Conservation (phyloP, 495 filamentous ascomycete genomes). For the Aspergillus heteromorphus region DNA sequence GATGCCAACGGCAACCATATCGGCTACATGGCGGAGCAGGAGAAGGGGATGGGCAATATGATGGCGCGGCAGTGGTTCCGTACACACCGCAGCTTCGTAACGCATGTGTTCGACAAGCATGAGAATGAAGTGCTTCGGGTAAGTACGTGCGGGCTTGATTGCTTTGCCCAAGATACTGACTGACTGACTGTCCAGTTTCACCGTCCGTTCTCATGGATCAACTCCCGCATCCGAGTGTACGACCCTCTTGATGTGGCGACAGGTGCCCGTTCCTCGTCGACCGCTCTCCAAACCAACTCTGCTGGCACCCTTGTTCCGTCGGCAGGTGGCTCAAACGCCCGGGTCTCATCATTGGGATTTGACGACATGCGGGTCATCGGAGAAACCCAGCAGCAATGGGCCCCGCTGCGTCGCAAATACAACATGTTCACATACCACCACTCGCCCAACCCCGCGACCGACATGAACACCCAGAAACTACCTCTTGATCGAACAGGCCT, state of each 20-base stretch:
- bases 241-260: conserved; percentile 45
- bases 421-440: conserved; percentile 55
- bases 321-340: conserved; percentile 35
- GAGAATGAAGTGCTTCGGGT: conserved; percentile 61
- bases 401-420: conserved; percentile 60
- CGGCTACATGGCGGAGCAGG: conserved; percentile 65
- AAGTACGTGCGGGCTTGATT: conserved; percentile 10
- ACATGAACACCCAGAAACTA: conserved; percentile 32
- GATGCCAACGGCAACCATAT: conserved; percentile 63
- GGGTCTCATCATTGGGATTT: conserved; percentile 47
- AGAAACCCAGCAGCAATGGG: conserved; percentile 66
- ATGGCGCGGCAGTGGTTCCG: conserved; percentile 59
- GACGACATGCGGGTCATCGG: conserved; percentile 61
- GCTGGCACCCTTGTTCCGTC: conserved; percentile 37
- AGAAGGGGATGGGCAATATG: conserved; percentile 52
- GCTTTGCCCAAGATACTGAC: background rate
- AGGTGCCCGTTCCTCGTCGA: conserved; percentile 31
- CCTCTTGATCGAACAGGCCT: conserved; percentile 42
- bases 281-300: conserved; percentile 36
- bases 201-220: conserved; percentile 65
- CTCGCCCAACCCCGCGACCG: conserved; percentile 27
- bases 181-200: conserved; percentile 44
- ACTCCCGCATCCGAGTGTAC: conserved; percentile 58
- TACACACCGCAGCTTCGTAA: conserved; percentile 64
- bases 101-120: conserved; percentile 63